phyloP scores from a whole-genome alignment of 2,329 filamentous ascomycete genomes.

The Corynespora cassiicola region DNA sequence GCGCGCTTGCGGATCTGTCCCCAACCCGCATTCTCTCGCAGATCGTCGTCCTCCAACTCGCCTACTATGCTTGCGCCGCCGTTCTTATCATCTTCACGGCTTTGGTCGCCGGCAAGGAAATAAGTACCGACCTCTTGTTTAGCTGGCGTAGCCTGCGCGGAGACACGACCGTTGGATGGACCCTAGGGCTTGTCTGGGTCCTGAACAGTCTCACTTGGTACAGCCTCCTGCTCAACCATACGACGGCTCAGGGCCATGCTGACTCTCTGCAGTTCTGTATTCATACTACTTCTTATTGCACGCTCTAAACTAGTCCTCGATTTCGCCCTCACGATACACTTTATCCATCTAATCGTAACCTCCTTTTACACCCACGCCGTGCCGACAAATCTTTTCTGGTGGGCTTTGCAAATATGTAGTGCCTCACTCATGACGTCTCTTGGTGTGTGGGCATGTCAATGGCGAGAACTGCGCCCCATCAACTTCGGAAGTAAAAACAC shows the following conservation, averaged over 20 bases:
- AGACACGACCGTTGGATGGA: conserved; percentile 75
- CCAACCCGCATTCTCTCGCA: conserved; percentile 72
- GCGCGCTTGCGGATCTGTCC: conserved; percentile 70
- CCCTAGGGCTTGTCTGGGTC: conserved; percentile 71
- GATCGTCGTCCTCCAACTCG: conserved; percentile 68
- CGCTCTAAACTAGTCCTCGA: conserved; percentile 95
- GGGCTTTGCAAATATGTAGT: conserved; percentile 70
- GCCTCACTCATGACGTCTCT: conserved; percentile 70
- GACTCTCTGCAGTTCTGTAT: conserved; percentile 69
- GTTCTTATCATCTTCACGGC: conserved; percentile 72
- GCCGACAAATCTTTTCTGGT: conserved; percentile 85
- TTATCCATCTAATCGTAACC: conserved; percentile 79
- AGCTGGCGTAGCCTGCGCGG: conserved; percentile 69
- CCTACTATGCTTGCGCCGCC: conserved; percentile 68
- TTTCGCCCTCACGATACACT: conserved; percentile 88
- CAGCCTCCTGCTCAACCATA: conserved; percentile 28
- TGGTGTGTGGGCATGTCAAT: conserved; percentile 90
- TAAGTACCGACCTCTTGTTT: conserved; percentile 65
- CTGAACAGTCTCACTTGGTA: conserved; percentile 70
- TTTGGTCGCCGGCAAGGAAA: conserved; percentile 67
- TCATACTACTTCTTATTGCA: conserved; percentile 81
- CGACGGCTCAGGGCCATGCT: conserved; percentile 9
- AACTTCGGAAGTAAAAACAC: conserved; percentile 72
- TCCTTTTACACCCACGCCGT: conserved; percentile 79
- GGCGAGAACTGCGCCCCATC: conserved; percentile 87